These are phyloP conservation scores for Penicillium angulare DNA, from an alignment of 495 filamentous ascomycete genomes.

Conservation along the genomic window DNA sequence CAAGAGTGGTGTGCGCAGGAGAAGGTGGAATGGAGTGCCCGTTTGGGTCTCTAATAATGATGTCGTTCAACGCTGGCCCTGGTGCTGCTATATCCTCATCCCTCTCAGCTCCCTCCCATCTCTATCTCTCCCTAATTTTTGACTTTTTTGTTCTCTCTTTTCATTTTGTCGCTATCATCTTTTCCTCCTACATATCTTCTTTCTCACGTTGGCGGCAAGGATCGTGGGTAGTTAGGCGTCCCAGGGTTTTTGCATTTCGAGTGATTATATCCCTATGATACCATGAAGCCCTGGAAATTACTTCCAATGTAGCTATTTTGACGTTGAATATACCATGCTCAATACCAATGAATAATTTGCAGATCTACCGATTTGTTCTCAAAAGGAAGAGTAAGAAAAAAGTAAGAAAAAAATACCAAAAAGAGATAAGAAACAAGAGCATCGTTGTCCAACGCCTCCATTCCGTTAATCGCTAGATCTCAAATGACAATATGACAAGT, in stretches of 20 bases:
- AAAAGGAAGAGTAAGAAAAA: no score
- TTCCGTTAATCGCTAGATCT: constrained; percentile 1
- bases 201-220: neutral
- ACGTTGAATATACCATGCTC: constrained; percentile 18
- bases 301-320: constrained; percentile 20
- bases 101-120: no score
- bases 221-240: constrained; percentile 9
- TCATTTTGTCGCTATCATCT: neutral
- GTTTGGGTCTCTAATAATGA: constrained; percentile 23
- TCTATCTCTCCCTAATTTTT: neutral
- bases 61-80: no score
- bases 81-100: no score
- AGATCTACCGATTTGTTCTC: neutral
- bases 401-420: neutral
- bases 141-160: neutral
- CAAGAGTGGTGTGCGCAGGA: constrained; percentile 48
- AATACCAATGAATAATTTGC: constrained; percentile 9
- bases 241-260: constrained; percentile 15
- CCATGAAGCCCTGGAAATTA: constrained; percentile 30
- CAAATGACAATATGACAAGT: neutral
- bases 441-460: constrained; percentile 3
- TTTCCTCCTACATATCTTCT: neutral
- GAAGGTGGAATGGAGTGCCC: constrained; percentile 40
- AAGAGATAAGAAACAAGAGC: neutral
- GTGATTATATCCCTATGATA: constrained; percentile 35